phyloP scores from a whole-genome alignment of 805 yeast genomes.

The Kodamaea leandrae region DNA sequence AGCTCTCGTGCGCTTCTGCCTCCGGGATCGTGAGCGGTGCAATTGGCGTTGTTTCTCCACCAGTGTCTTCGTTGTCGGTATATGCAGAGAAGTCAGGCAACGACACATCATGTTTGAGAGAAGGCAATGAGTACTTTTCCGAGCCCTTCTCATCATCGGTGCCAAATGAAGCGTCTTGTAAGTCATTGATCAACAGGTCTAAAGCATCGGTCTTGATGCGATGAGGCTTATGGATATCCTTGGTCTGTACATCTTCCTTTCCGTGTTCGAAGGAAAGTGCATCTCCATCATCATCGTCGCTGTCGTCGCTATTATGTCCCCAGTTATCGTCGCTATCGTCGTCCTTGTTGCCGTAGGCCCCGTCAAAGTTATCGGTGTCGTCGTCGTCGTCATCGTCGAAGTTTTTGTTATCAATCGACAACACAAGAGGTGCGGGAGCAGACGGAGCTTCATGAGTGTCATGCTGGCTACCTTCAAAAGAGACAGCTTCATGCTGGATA shows the following conservation, averaged over 20 bases:
- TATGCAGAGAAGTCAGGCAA: slow-evolving; percentile 29
- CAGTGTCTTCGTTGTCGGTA: slow-evolving; percentile 12
- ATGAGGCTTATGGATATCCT: slow-evolving; percentile 2
- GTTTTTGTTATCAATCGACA: slow-evolving; percentile 23
- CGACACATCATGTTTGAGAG: slow-evolving; percentile 16
- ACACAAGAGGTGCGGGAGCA: slow-evolving; percentile 18
- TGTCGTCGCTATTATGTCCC: slow-evolving; percentile 26
- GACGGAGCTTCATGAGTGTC: background rate
- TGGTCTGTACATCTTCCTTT: slow-evolving; percentile 7
- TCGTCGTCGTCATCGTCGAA: slow-evolving; percentile 12
- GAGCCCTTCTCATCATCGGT: slow-evolving; percentile 3
- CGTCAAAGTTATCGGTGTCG: slow-evolving; percentile 13
- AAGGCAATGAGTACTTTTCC: slow-evolving; percentile 3
- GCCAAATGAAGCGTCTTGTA: slow-evolving; percentile 19
- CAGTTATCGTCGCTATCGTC: slow-evolving; percentile 16
- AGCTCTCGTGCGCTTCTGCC: slow-evolving; percentile 23
- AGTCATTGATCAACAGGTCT: slow-evolving; percentile 38
- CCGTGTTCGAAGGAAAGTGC: slow-evolving; percentile 2
- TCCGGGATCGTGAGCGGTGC: slow-evolving; percentile 24
- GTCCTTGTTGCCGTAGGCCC: slow-evolving; percentile 11
- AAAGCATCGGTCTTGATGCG: slow-evolving; percentile 27
- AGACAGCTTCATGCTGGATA: background rate
- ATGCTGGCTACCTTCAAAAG: too few species aligned
- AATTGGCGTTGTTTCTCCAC: slow-evolving; percentile 21
- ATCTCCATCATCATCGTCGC: slow-evolving; percentile 16